A percentile compares a stretch with the other conserved stretches of the same genome.
Evolutionary conservation across 2,329 filamentous ascomycete species (phyloP).

Genomic region (Aureobasidium pullulans): DNA sequence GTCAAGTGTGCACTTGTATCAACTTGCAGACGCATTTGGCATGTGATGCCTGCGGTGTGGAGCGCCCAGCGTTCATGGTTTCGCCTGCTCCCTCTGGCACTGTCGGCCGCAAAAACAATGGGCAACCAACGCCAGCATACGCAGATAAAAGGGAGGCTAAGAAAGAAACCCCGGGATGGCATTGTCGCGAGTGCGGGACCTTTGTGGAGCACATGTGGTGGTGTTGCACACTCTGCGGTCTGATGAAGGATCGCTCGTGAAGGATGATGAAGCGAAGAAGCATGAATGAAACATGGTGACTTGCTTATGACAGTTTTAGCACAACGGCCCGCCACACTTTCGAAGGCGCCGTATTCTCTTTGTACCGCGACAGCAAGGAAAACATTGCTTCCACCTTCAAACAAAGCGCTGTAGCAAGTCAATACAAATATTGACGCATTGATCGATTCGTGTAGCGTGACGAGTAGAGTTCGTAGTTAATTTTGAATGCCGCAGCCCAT

Average conservation of each 20-base stretch:
- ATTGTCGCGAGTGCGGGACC: constrained; percentile 49
- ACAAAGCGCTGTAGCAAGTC: background rate
- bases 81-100: background rate
- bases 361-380: background rate
- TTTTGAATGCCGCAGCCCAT: background rate
- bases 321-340: background rate
- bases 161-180: constrained; percentile 44
- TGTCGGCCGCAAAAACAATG: constrained; percentile 20
- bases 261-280: background rate
- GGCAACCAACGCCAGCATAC: constrained; percentile 1
- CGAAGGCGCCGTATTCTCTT: background rate
- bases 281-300: background rate
- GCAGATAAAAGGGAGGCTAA: background rate
- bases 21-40: constrained; percentile 53
- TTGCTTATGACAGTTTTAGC: background rate
- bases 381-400: background rate
- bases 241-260: constrained; percentile 49
- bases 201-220: constrained; percentile 61
- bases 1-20: constrained; percentile 54
- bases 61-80: constrained; percentile 40
- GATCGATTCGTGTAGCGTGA: background rate
- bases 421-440: background rate
- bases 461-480: background rate
- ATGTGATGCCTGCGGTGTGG: constrained; percentile 54
- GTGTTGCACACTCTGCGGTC: constrained; percentile 54